Evolutionary conservation across 345 rosid genomes (phyloP).

Genomic region (Euclidium syriacum): DNA sequence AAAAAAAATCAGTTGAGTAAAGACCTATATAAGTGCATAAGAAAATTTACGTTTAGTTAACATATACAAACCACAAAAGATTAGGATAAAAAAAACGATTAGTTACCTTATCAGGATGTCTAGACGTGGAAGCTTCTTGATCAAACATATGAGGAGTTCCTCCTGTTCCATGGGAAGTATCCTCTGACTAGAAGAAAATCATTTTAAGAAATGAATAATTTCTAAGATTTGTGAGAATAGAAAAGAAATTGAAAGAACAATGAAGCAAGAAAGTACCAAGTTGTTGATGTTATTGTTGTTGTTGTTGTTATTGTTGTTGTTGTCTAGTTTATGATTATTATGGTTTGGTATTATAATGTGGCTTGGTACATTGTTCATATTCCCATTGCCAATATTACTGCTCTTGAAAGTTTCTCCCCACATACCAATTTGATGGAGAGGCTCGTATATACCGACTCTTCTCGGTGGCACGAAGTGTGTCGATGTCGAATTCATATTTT

Average conservation of each 20-base stretch:
- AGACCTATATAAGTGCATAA: too few relatives aligned
- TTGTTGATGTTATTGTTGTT: too few relatives aligned
- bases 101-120: conserved; percentile 64
- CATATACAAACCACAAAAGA: too few relatives aligned
- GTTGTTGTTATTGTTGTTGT: too few relatives aligned
- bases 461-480: conserved; percentile 71
- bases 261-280: conserved; percentile 38
- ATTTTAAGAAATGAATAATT: not conserved
- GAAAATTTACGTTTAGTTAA: too few relatives aligned
- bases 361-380: conserved; percentile 39
- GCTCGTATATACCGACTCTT: conserved; percentile 71
- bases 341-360: conserved; percentile 45
- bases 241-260: not conserved
- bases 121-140: conserved; percentile 61
- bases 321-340: conserved; percentile 59
- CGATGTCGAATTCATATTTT: conserved; percentile 65
- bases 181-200: conserved; percentile 65
- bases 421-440: conserved; percentile 70
- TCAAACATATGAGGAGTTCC: conserved; percentile 61
- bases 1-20: not conserved
- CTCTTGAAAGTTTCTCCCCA: conserved; percentile 73
- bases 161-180: conserved; percentile 63
- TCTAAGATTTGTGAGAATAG: not conserved
- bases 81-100: not conserved
- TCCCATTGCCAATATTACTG: conserved; percentile 34